Percentiles rank a stretch among this genome's conserved stretches.
Evolutionary conservation across 495 filamentous ascomycete genomes (phyloP).

Genomic region (Penicillium riverlandense): DNA sequence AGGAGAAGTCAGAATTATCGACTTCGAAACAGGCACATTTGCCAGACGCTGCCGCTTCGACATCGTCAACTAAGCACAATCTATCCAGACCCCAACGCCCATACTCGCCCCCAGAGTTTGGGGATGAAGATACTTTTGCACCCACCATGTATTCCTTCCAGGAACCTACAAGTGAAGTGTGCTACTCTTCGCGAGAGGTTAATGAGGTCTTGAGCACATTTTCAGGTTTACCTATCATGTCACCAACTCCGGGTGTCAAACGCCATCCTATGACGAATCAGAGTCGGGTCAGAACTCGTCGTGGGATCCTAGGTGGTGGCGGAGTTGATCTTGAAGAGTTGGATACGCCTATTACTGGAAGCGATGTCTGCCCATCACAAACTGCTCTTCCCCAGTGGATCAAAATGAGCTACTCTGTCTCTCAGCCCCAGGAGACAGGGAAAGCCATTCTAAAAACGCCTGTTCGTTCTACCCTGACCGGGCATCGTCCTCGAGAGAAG

Average conservation of each 20-base stretch:
- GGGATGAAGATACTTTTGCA: conserved; percentile 6
- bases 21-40: conserved; percentile 25
- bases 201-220: conserved; percentile 24
- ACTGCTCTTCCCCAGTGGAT: conserved; percentile 1
- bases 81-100: conserved; percentile 2
- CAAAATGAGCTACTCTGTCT: conserved; percentile 15
- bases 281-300: conserved; percentile 3
- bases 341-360: conserved; percentile 2
- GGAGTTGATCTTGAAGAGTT: conserved; percentile 11
- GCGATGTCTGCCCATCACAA: conserved; percentile 1
- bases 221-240: conserved; percentile 16
- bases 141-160: conserved; percentile 15
- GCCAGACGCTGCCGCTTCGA: conserved; percentile 21
- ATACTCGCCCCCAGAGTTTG: conserved; percentile 1
- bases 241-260: conserved; percentile 16
- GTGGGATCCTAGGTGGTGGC: conserved; percentile 3
- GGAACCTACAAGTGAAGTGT: neutral
- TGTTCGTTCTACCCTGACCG: too few species aligned
- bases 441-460: neutral
- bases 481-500: too few species aligned
- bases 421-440: conserved; percentile 1
- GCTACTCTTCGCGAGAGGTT: conserved; percentile 9
- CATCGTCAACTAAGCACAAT: conserved; percentile 9
- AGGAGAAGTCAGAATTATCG: conserved; percentile 28
- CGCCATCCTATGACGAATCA: conserved; percentile 13